Evolutionary conservation across 768 basidiomycete genomes (phyloP), one percentile per base, ranked within the genome.

Genomic region (Lepiota brunneoincarnata): DNA sequence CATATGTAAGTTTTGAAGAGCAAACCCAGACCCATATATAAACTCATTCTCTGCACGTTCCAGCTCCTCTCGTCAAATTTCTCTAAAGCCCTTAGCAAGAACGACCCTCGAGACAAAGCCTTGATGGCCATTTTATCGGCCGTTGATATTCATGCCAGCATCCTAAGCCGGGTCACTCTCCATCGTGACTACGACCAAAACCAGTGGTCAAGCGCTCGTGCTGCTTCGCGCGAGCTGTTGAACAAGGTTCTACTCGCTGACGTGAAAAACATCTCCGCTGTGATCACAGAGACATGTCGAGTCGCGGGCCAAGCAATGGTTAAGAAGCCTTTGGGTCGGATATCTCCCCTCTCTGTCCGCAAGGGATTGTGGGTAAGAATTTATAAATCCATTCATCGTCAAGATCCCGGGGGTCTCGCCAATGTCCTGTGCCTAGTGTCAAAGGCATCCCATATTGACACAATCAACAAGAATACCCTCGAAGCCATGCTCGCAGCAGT

Each of bases 361-460:
- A 75, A 77, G 42, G 78, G 78, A 41, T 67, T 91, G 28, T 98
- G 95, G 95, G 72, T 69, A 49, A 79, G 76, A 58, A 70, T 82
- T 2, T 94, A 89, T 61, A 75, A 80, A 7, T 71, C 73, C 5
- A 65, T 93, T 3, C 76, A 79, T 41, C 74, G 79, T 17, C 72
- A 71, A 37, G 90, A 94, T 62, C 64, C 72, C 6, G 75, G 80
- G 28, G 88, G 79, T 1, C 73, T 87, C 20, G 77, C 78, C 9
- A 72, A 79, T 35, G 66, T 94, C 24, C 69, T 94, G 36, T 68
- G 75, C 26, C 71, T 83, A 1, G 69, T 89, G 6, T 75, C 88
- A 2, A 73, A 75, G 24, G 76, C 79, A 23, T 79, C 87, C 7
- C 86, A 92, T 65, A 65, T 94, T 26, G 89, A 91, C 64, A 63